A percentile compares a stretch with the other conserved stretches of the same genome.
These are phyloP conservation scores for Daldinia eschscholtzii DNA, from an alignment of 2,329 filamentous ascomycete genomes.

Conservation along the genomic window DNA sequence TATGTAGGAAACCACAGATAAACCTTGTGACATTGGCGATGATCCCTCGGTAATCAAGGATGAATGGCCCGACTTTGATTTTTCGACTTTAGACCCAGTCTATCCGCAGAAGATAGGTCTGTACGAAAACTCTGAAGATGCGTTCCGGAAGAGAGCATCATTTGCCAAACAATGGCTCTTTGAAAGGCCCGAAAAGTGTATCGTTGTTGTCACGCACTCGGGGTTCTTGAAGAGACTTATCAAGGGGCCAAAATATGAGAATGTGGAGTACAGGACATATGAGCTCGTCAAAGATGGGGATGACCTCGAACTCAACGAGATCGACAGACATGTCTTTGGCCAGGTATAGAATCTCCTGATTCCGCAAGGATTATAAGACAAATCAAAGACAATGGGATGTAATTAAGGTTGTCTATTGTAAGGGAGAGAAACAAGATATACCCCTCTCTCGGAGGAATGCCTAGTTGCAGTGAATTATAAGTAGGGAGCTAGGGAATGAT, in stretches of 20 bases:
- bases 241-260: slow-evolving; percentile 48
- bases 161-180: slow-evolving; percentile 51
- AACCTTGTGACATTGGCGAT: slow-evolving; percentile 51
- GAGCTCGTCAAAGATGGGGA: slow-evolving; percentile 39
- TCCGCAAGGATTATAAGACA: not conserved
- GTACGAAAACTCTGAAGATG: slow-evolving; percentile 49
- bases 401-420: not conserved
- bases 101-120: slow-evolving; percentile 53
- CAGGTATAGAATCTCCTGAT: not conserved
- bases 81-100: slow-evolving; percentile 50
- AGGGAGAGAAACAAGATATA: slow-evolving; percentile 3
- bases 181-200: slow-evolving; percentile 48
- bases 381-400: not conserved
- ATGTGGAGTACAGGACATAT: slow-evolving; percentile 51
- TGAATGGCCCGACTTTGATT: slow-evolving; percentile 51
- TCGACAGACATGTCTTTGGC: slow-evolving; percentile 20
- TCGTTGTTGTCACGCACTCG: slow-evolving; percentile 52
- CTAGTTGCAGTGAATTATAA: slow-evolving; percentile 1
- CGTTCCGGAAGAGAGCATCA: slow-evolving; percentile 46
- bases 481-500: not conserved
- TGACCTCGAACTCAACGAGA: slow-evolving; percentile 41
- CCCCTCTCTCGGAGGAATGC: slow-evolving; percentile 1
- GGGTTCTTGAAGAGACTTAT: slow-evolving; percentile 50
- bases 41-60: slow-evolving; percentile 44
- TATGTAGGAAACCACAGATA: slow-evolving; percentile 50